Percentiles rank a stretch among this genome's conserved stretches.
phyloP scores from a whole-genome alignment of 495 filamentous ascomycete species.

The Aspergillus egyptiacus region DNA sequence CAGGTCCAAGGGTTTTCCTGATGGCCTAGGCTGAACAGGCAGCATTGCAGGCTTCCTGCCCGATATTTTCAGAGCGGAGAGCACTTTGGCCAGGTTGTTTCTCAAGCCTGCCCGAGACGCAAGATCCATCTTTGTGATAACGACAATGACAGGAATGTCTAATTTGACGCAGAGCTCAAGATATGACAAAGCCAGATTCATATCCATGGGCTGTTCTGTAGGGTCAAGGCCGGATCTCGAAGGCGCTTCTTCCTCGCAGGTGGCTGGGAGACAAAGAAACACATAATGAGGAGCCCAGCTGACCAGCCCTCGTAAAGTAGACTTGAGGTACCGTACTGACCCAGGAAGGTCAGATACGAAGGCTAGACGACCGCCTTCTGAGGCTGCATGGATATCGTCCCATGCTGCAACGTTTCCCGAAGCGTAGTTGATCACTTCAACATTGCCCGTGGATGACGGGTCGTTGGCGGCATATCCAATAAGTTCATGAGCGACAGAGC shows the following conservation, averaged over 20 bases:
- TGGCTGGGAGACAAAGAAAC: conserved; percentile 78
- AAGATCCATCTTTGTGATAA: conserved; percentile 87
- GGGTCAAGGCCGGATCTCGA: conserved; percentile 45
- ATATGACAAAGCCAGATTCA: conserved; percentile 71
- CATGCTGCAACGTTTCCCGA: conserved; percentile 83
- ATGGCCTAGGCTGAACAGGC: conserved; percentile 36
- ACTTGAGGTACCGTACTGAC: conserved; percentile 78
- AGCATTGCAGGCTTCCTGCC: conserved; percentile 69
- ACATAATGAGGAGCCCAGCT: conserved; percentile 97
- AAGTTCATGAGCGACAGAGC: conserved; percentile 86
- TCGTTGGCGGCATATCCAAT: conserved; percentile 65
- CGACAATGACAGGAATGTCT: conserved; percentile 64
- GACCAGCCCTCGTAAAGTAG: conserved; percentile 78
- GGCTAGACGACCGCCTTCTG: conserved; percentile 67
- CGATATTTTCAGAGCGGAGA: conserved; percentile 70
- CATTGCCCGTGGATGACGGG: conserved; percentile 19
- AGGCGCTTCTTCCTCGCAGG: conserved; percentile 51
- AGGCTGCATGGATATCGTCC: conserved; percentile 84
- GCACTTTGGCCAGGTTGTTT: conserved; percentile 60
- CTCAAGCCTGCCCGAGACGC: conserved; percentile 65
- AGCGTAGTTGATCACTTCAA: conserved; percentile 78
- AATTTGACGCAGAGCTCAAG: conserved; percentile 82
- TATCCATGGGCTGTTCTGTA: conserved; percentile 44
- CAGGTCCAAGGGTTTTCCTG: conserved; percentile 26
- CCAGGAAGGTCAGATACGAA: conserved; percentile 89